Base-by-base conservation (phyloP, 1,139 yeast species). In the Sugiyamaella castrensis region DNA sequence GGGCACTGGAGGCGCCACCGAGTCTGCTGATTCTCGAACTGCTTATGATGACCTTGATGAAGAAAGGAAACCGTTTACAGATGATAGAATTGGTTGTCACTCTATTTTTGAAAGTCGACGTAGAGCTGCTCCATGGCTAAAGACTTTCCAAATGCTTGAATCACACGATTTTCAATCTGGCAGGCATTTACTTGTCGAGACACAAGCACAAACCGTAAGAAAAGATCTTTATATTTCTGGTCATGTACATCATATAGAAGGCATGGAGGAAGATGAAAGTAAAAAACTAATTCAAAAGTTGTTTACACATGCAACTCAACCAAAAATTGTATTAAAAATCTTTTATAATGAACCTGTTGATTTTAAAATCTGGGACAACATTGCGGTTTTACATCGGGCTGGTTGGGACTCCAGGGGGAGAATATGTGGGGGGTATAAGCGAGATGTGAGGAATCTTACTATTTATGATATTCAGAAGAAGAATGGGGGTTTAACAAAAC, bases 41-140 rank as follows among this genome's bases (percentile, higher is more conserved):
- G 50, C 50, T 9, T 47, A 47, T 24, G 50, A 47, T 24, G 50
- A 47, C 12, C 19, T 47, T 16, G 50, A 47, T 28, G 46, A 47
- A 9, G 46, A 42, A n/a, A 47, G 37, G 11, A 47, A 47, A 35
- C 24, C 37, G n/a, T 13, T 37, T 10, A 36, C 41, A 15, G 46
- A 36, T 9, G 40, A 42, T 26, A 42, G 37, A 13, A 37, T 47
- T 6, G 50, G 46, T 8, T 40, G 43, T 1, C 50, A 47, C 36
- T 47, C 50, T 2, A 47, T 47, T 16, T 47, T 47, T 39, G 47
- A 47, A 19, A 33, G 40, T 16, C 42, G 50, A 19, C 45, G 46
- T 8, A 47, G 37, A n/a, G 41, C 50, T 15, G 50, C 45, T 31
- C 43, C 46, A 3, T 41, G 41, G 41, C 41, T 47, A 16, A 43